Evolutionary conservation across 2,329 filamentous ascomycete species (phyloP).

Genomic region (Aureobasidium sp.): DNA sequence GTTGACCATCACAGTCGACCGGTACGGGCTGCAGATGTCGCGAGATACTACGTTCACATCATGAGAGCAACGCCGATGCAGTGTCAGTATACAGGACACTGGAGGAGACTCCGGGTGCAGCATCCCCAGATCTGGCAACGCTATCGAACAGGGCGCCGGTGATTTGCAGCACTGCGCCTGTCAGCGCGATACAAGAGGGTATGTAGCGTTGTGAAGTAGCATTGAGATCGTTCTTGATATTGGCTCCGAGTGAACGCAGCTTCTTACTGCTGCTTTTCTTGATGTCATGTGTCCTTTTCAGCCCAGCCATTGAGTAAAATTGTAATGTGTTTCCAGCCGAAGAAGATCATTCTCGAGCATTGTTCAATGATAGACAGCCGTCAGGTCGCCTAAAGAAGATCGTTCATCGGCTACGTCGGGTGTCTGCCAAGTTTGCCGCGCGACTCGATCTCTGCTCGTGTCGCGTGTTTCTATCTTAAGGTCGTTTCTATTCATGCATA

Average conservation of each 20-base stretch:
- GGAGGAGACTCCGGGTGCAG: not conserved
- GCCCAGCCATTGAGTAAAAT: not conserved
- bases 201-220: not conserved
- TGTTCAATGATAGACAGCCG: not conserved
- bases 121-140: not conserved
- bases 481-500: not conserved
- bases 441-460: not conserved
- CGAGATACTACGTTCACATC: too few species aligned
- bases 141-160: not conserved
- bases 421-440: not conserved
- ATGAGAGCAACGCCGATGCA: too few species aligned
- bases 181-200: too few species aligned
- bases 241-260: not conserved
- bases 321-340: not conserved
- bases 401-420: not conserved
- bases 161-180: not conserved
- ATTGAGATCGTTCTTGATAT: not conserved
- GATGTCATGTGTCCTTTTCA: not conserved
- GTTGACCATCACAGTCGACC: too few species aligned
- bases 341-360: not conserved
- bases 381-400: not conserved
- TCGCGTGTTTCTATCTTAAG: not conserved
- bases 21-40: too few species aligned
- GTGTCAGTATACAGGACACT: not conserved
- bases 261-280: not conserved